Conservation (phyloP, 208 protist genomes). For the Acanthamoeba castellanii region DNA sequence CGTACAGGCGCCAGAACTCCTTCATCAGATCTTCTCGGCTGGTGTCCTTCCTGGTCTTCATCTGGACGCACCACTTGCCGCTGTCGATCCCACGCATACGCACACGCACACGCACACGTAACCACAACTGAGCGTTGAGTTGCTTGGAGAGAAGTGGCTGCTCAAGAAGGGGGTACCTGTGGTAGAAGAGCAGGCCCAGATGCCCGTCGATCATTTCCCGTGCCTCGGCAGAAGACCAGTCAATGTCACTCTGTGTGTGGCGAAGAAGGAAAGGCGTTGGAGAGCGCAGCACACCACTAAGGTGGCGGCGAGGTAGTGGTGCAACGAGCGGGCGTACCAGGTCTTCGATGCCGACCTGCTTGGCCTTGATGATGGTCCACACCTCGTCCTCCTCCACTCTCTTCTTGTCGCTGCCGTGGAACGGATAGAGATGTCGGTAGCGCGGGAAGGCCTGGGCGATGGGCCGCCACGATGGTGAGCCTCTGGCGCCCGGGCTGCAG, state of each 20-base stretch:
- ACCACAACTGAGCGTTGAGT: not conserved
- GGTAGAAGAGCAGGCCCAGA: slow-evolving; percentile 18
- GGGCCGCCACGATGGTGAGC: not conserved
- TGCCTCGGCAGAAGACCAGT: slow-evolving; percentile 38
- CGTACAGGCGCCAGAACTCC: slow-evolving; percentile 45
- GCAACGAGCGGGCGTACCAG: not conserved
- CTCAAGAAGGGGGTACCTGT: not conserved
- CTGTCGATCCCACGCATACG: not conserved
- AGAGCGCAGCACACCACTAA: not conserved
- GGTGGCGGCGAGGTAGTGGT: not conserved
- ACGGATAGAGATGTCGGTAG: slow-evolving; percentile 39
- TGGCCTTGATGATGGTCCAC: slow-evolving; percentile 57
- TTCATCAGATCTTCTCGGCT: not conserved
- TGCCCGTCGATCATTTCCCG: slow-evolving; percentile 49
- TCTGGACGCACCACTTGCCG: not conserved
- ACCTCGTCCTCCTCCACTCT: slow-evolving; percentile 34
- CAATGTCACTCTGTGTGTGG: slow-evolving; percentile 30
- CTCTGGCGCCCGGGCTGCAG: not conserved
- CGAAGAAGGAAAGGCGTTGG: not conserved
- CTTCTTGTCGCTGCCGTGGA: slow-evolving; percentile 37
- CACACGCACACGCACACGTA: not conserved
- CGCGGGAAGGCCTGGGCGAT: slow-evolving; percentile 45
- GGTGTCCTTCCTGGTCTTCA: not conserved
- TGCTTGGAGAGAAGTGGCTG: not conserved
- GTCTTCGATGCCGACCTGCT: slow-evolving; percentile 45